Conservation (phyloP, 2,329 filamentous ascomycete species). For the Fusarium sp. region DNA sequence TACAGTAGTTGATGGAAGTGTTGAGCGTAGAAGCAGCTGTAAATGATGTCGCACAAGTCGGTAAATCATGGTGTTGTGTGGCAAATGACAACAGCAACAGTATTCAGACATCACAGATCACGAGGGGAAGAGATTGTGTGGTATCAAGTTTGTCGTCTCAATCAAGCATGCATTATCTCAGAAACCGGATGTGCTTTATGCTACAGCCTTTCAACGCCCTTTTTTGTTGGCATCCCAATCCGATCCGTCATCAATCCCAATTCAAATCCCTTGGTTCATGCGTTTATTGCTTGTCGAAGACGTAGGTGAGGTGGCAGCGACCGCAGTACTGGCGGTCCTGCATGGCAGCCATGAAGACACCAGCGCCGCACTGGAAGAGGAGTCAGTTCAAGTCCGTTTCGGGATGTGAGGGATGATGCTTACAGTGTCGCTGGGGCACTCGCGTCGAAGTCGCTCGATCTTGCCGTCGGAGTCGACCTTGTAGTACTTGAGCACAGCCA, state of each 20-base stretch:
- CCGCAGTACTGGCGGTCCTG: conserved; percentile 98
- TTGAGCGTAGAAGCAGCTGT: neutral
- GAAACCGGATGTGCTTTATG: conserved; percentile 56
- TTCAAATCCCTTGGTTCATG: conserved; percentile 43
- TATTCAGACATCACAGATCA: neutral
- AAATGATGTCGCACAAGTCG: too few species aligned
- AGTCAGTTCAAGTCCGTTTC: conserved; percentile 49
- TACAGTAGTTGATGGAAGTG: neutral
- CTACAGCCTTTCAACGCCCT: conserved; percentile 56
- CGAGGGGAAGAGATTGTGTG: neutral
- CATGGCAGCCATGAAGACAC: conserved; percentile 99
- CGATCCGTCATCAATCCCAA: conserved; percentile 49
- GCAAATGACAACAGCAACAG: neutral
- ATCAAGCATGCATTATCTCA: conserved; percentile 55
- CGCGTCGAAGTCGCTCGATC: conserved; percentile 98
- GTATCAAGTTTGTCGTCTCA: conserved; percentile 45
- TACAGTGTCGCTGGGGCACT: conserved; percentile 93
- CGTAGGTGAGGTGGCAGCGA: conserved; percentile 78
- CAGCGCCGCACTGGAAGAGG: conserved; percentile 84
- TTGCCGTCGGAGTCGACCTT: conserved; percentile 99
- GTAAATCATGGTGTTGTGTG: neutral
- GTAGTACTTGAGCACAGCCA: conserved; percentile 99
- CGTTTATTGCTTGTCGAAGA: conserved; percentile 74
- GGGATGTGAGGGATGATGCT: conserved; percentile 50
- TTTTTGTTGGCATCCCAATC: conserved; percentile 51